Evolutionary conservation across 139 green algal species (phyloP), one percentile per base, ranked within the genome.

Genomic region (Prasinococcaceae sp.): DNA sequence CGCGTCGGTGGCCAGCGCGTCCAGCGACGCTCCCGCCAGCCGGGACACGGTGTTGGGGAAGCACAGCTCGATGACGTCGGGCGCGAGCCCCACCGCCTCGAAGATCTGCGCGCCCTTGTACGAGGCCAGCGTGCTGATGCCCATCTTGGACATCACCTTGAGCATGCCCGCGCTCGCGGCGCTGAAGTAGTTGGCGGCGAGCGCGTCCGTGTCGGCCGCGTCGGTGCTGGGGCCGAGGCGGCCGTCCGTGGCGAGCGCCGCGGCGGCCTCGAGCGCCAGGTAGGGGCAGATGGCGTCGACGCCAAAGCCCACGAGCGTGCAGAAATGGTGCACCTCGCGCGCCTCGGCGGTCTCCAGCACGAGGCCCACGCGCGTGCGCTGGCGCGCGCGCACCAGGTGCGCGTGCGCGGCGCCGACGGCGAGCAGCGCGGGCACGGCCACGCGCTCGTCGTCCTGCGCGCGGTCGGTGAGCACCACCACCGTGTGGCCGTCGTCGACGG

Each of bases 21-120:
- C n/a, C 40, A 47, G 40, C 6, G 40, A 44, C 23, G 14, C 23
- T n/a, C n/a, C n/a, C n/a, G n/a, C n/a, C n/a, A n/a, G n/a, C n/a
- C n/a, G n/a, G n/a, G n/a, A n/a, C n/a, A n/a, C n/a, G n/a, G 87
- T 94, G 51, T 84, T 82, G 41, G 56, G 66, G 65, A 96, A 96
- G 78, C 82, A 94, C n/a, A 64, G 32, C 37, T 72, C 56, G 3
- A 95, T 69, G 10, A 96, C 84, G 19, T 88, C 77, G n/a, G 56
- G 22, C 3, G 57, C 51, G 49, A 96, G 53, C 27, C 86, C 86
- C 22, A 94, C 63, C 9, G 75, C 79, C 74, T 96, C 87, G 47
- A 96, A 96, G 63, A 96, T 96, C 74, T 94, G 86, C 2, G 83
- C 84, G n/a, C 87, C 87, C 72, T 94, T 95, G 87, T 96, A 96